phyloP scores from a whole-genome alignment of 1,284 basidiomycete genomes.

The Sphaerobolus stellatus region DNA sequence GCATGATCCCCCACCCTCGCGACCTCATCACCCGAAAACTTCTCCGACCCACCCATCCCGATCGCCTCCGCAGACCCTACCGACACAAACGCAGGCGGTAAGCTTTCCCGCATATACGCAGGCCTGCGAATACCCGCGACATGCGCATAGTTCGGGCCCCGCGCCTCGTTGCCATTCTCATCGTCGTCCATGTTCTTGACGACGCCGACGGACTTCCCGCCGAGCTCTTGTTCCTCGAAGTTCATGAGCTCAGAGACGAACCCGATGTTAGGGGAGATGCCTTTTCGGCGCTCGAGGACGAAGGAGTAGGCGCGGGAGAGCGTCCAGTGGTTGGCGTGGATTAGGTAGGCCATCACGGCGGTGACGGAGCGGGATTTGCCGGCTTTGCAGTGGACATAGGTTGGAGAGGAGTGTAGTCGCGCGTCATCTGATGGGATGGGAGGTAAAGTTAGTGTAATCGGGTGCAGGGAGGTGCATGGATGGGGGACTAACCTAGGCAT shows the following conservation, averaged over 20 bases:
- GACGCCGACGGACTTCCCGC: slow-evolving; percentile 76
- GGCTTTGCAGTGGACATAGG: slow-evolving; percentile 96
- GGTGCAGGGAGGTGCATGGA: not conserved
- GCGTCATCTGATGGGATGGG: slow-evolving; percentile 88
- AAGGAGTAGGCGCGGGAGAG: slow-evolving; percentile 87
- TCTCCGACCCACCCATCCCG: slow-evolving; percentile 23
- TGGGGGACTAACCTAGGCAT: slow-evolving; percentile 62
- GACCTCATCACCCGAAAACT: slow-evolving; percentile 16
- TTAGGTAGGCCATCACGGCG: slow-evolving; percentile 95
- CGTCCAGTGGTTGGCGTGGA: slow-evolving; percentile 95
- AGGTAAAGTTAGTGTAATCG: no score
- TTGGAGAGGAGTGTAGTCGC: slow-evolving; percentile 80
- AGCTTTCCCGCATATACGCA: slow-evolving; percentile 68
- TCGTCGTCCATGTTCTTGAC: slow-evolving; percentile 46
- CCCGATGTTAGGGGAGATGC: slow-evolving; percentile 97
- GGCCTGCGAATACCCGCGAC: slow-evolving; percentile 49
- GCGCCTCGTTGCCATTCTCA: slow-evolving; percentile 23
- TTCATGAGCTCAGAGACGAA: slow-evolving; percentile 97
- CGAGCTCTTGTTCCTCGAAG: slow-evolving; percentile 88
- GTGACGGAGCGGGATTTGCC: slow-evolving; percentile 97
- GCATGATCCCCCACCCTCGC: slow-evolving; percentile 53
- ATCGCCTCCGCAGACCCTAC: no score
- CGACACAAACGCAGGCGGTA: slow-evolving; percentile 59
- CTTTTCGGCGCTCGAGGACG: slow-evolving; percentile 86
- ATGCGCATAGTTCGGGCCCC: slow-evolving; percentile 34